Conservation (phyloP, 345 rosid species). For the Gossypium australe region DNA sequence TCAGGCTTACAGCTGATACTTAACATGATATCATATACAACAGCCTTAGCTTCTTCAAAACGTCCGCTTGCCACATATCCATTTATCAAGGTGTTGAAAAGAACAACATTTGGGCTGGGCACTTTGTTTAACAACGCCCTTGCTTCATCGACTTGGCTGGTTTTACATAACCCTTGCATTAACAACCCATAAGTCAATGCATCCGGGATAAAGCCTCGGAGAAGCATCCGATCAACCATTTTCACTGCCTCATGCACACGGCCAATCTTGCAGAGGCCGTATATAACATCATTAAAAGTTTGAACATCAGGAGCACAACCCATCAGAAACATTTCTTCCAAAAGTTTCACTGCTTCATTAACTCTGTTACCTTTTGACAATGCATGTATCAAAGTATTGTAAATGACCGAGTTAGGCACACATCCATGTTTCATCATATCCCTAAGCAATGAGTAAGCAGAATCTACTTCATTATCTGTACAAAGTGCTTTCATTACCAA, state of each 20-base stretch:
- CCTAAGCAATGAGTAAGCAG: slow-evolving; percentile 60
- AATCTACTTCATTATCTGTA: slow-evolving; percentile 59
- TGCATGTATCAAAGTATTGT: slow-evolving; percentile 75
- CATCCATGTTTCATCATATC: slow-evolving; percentile 88
- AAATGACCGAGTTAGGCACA: slow-evolving; percentile 68
- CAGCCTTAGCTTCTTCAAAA: slow-evolving; percentile 58
- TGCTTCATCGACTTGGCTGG: slow-evolving; percentile 66
- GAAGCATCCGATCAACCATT: slow-evolving; percentile 71
- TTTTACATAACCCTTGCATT: slow-evolving; percentile 60
- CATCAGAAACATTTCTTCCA: slow-evolving; percentile 89
- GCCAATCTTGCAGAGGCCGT: slow-evolving; percentile 55
- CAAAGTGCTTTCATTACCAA: slow-evolving; percentile 77
- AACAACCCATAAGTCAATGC: slow-evolving; percentile 58
- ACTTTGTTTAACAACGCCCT: slow-evolving; percentile 47
- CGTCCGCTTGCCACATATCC: slow-evolving; percentile 58
- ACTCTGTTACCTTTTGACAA: slow-evolving; percentile 56
- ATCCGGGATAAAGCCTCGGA: slow-evolving; percentile 65
- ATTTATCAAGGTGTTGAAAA: slow-evolving; percentile 60
- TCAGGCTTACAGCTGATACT: slow-evolving; percentile 39
- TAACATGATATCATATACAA: slow-evolving; percentile 37
- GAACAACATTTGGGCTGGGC: slow-evolving; percentile 40
- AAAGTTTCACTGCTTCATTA: slow-evolving; percentile 55
- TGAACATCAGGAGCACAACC: slow-evolving; percentile 73
- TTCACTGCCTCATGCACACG: slow-evolving; percentile 66
- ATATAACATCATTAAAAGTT: slow-evolving; percentile 73